Evolutionary conservation across 2,329 filamentous ascomycete genomes (phyloP), one percentile per base, ranked within the genome.

Genomic region (Immersiporthe knoxdaviesiana): DNA sequence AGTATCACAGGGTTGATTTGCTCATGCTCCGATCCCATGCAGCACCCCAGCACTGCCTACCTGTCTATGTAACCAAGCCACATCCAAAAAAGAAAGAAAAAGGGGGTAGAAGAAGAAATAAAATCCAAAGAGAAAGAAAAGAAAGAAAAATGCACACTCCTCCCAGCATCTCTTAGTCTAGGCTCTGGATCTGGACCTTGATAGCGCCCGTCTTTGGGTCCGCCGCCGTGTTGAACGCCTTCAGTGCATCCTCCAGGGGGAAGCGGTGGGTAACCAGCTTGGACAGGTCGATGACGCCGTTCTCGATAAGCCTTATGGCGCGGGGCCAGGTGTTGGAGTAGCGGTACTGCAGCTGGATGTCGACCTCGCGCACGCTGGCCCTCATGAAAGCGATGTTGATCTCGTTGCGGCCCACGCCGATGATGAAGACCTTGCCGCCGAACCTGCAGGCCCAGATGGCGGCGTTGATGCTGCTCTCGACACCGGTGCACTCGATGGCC

Each of bases 331-430:
- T 97, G 84, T 98, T 97, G 83, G 87, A 88, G 84, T 98, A 98
- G 71, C 96, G 89, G 84, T 98, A 98, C 84, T 98, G 95, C 81
- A 97, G 96, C 82, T 97, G 93, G 71, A 98, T 84, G 81, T 98
- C 95, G 74, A 98, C 92, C 83, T 98, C 96, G 72, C 92, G 88
- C 7, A 94, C 95, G 75, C 91, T 95, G 69, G 95, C 87, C 65
- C 93, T 84, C 95, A 97, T 97, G 80, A 98, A 98, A 37, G 95
- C 95, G 72, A 98, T 91, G 81, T 88, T 93, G 84, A 98, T 96
- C 84, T 97, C 93, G 79, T 96, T 94, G 85, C 92, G 95, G 74
- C 95, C 96, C 2, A 98, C 94, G 54, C 95, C 95, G 73, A 97
- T 97, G 72, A 98, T 91, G 78, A 98, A 98, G 66, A 98, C 95